Evolutionary conservation across 306 rosid species (phyloP), one percentile per base, ranked within the genome.

Genomic region (Pterocarpus santalinus): DNA sequence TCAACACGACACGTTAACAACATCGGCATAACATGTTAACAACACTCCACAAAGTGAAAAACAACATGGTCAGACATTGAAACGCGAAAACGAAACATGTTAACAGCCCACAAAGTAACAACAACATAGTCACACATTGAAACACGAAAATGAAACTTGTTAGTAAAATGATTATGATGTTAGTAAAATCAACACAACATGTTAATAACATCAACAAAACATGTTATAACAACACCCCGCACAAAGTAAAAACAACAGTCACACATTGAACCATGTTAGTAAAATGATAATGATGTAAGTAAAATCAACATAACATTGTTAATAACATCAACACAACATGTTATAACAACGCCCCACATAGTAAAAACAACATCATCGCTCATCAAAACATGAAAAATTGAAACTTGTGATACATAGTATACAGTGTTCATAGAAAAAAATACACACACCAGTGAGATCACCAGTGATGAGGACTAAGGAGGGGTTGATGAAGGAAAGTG

Each of bases 381-480:
- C 58, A 52, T 13, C 12, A 16, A 52, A 52, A 52, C 58, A 52
- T 52, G 58, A 52, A 58, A 41, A 32, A 3, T 58, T 7, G 17
- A 43, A 57, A 73, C 61, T 4, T 39, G 11, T 8, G 14, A 53
- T n/a, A 53, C 28, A 47, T 47, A 12, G 53, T 11, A 14, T 22
- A 47, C 53, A 47, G 13, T 47, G 53, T 47, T 47, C 53, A 11
- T 4, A 52, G 58, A 22, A 17, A n/a, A 47, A n/a, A 65, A 22
- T 22, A 43, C 30, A 55, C 61, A 16, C 28, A 81, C 99, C 99
- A 76, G 98, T 95, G 84, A 95, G 96, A 85, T 95, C 98, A 77
- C 99, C 98, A 7, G 99, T 93, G 88, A 95, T 66, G 88, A 95
- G 89, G 58, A 95, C 98, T 7, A 95, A 91, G 61, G 98, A 91